phyloP scores from a whole-genome alignment of 2,329 filamentous ascomycete species.

The Leptographium radiaticola region DNA sequence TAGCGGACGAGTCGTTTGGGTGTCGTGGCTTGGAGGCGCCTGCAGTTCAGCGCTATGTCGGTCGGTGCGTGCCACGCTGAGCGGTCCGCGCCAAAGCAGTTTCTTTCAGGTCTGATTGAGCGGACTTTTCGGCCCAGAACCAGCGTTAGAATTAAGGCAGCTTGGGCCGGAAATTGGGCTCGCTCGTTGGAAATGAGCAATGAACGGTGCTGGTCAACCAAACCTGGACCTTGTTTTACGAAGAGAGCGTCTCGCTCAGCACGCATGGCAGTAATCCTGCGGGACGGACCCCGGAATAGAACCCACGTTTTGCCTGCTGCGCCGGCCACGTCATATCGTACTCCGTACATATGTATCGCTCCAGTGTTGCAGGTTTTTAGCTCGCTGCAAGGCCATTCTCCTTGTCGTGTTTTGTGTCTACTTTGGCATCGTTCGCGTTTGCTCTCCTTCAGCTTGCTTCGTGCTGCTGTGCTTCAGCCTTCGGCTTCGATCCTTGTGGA shows the following conservation, averaged over 20 bases:
- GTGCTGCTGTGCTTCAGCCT: not conserved
- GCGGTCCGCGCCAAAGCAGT: not conserved
- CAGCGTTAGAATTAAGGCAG: not conserved
- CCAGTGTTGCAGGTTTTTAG: not conserved
- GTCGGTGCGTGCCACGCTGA: not conserved
- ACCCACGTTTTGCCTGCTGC: not conserved
- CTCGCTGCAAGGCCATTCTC: not conserved
- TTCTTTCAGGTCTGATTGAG: not conserved
- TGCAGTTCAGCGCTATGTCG: not conserved
- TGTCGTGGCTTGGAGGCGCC: not conserved
- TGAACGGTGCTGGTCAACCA: not conserved
- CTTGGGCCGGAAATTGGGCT: not conserved
- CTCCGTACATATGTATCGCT: not conserved
- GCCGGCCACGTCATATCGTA: not conserved
- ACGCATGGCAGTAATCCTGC: not conserved
- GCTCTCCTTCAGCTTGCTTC: not conserved
- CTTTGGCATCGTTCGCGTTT: not conserved
- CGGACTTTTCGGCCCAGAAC: not conserved
- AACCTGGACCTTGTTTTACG: not conserved
- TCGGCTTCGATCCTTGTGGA: constrained; percentile 1
- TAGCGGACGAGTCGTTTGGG: not conserved
- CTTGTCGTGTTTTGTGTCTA: not conserved
- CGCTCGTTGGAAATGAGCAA: not conserved
- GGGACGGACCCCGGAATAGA: not conserved
- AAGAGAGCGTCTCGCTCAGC: not conserved